Percentiles rank a stretch among this genome's conserved stretches.
phyloP scores from a whole-genome alignment of 2,329 filamentous ascomycete species.

The Alternaria arborescens region DNA sequence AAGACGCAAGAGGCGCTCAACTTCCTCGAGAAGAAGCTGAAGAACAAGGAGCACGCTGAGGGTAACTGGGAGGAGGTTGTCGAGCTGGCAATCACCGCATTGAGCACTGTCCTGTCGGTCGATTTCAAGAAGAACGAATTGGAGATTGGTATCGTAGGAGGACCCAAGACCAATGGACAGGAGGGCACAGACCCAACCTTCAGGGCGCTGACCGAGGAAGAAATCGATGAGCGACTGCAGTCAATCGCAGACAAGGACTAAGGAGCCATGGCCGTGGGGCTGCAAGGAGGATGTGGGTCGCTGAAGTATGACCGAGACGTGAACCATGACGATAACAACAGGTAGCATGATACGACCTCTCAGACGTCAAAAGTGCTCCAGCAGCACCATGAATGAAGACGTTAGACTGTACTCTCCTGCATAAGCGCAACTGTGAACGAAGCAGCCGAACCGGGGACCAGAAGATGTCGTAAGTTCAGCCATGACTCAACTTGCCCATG shows the following conservation, averaged over 20 bases:
- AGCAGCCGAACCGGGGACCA: constrained; percentile 26
- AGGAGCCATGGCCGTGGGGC: constrained; percentile 45
- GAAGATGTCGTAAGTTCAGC: constrained; percentile 39
- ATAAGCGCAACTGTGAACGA: constrained; percentile 45
- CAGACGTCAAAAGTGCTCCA: constrained; percentile 39
- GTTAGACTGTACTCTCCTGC: constrained; percentile 43
- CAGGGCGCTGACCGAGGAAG: constrained; percentile 90
- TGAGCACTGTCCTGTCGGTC: constrained; percentile 96
- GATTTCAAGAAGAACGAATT: constrained; percentile 99
- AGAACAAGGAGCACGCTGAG: constrained; percentile 95
- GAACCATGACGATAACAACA: constrained; percentile 35
- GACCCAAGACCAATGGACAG: constrained; percentile 80
- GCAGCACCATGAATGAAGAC: constrained; percentile 43
- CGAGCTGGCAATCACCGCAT: constrained; percentile 91
- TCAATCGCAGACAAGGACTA: constrained; percentile 99
- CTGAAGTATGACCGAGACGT: constrained; percentile 35
- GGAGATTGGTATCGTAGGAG: constrained; percentile 96
- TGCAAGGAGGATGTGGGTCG: constrained; percentile 32
- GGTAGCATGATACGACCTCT: constrained; percentile 40
- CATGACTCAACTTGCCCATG: constrained; percentile 43
- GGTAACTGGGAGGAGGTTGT: constrained; percentile 98
- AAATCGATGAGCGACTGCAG: constrained; percentile 98
- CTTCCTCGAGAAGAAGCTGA: constrained; percentile 98
- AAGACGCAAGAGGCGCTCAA: constrained; percentile 99
- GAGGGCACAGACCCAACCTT: constrained; percentile 83